Evolutionary conservation across 345 rosid species (phyloP), one percentile per base, ranked within the genome.

Genomic region (Capsella bursapastoris): DNA sequence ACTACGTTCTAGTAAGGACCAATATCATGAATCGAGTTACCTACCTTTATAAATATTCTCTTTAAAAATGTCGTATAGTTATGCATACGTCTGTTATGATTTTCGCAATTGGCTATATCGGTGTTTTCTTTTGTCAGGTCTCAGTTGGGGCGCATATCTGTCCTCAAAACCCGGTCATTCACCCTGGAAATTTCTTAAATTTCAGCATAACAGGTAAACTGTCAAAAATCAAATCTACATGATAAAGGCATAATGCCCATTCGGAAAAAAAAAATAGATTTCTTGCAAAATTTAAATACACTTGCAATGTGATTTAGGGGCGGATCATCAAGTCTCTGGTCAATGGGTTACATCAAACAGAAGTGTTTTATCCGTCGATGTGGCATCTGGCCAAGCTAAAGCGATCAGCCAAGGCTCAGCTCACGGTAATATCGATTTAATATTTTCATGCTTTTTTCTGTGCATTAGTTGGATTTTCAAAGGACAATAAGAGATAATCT

Each of bases 91-190:
- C 11, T 44, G 22, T 16, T 62, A 43, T 15, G 7, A 32, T 76
- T 29, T 34, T 10, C 44, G 70, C 64, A 52, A 34, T 35, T 63
- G 43, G 70, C 58, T 68, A 60, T 25, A 62, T 44, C 48, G 22
- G 38, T 45, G 28, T 52, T 62, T 45, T 43, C 64, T 72, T 64
- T 82, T 67, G 65, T 51, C 89, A 91, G 98, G 80, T 93, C 79
- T 91, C 92, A 64, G 97, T 91, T 75, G 98, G 98, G 69, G 89
- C 93, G 10, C 85, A 84, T 61, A 52, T 93, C 58, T 77, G 70
- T 84, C 98, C 96, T 53, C 92, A 78, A 78, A 88, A 84, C 71
- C 91, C 96, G 7, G 83, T 87, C 50, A 69, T 89, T 38, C 85
- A 50, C 62, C 68, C 75, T 52, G 98, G 98, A 72, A 83, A 72